phyloP scores from a whole-genome alignment of 2,329 filamentous ascomycete genomes.

The Cercospora zeina region DNA sequence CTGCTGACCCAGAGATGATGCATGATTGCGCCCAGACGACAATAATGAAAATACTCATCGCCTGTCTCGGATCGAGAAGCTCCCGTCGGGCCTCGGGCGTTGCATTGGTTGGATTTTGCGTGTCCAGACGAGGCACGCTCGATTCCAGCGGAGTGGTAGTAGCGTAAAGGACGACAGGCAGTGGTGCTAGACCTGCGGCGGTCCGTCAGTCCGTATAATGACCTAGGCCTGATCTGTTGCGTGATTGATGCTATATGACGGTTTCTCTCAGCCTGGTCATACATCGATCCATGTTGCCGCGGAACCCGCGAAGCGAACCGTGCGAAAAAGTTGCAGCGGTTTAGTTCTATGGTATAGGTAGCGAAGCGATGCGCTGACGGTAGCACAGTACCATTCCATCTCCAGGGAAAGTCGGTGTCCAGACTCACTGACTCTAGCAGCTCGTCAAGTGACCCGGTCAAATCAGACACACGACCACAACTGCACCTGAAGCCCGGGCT shows the following conservation, averaged over 20 bases:
- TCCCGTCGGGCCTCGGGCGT: too few species aligned
- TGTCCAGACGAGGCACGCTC: constrained; percentile 15
- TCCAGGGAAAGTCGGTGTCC: constrained; percentile 19
- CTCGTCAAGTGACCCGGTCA: constrained; percentile 17
- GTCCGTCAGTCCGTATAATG: constrained; percentile 18
- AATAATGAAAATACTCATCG: too few species aligned
- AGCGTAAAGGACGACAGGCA: constrained; percentile 20
- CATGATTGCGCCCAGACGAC: not conserved
- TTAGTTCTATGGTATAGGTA: not conserved
- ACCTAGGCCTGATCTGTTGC: constrained; percentile 10
- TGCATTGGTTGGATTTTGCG: too few species aligned
- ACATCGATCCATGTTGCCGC: too few species aligned
- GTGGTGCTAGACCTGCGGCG: not conserved
- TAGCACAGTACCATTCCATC: constrained; percentile 5
- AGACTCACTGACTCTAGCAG: constrained; percentile 10
- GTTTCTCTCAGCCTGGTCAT: too few species aligned
- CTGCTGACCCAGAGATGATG: constrained; percentile 17
- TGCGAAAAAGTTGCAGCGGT: constrained; percentile 16
- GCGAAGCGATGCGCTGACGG: constrained; percentile 11
- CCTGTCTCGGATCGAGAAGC: too few species aligned
- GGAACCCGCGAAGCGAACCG: not conserved
- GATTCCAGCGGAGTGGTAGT: constrained; percentile 17
- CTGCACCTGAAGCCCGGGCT: constrained; percentile 13
- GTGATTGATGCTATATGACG: too few species aligned
- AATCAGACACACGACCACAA: constrained; percentile 16